Evolutionary conservation across 176 grass and related monocot species (phyloP).

Genomic region (Puya raimondii): DNA sequence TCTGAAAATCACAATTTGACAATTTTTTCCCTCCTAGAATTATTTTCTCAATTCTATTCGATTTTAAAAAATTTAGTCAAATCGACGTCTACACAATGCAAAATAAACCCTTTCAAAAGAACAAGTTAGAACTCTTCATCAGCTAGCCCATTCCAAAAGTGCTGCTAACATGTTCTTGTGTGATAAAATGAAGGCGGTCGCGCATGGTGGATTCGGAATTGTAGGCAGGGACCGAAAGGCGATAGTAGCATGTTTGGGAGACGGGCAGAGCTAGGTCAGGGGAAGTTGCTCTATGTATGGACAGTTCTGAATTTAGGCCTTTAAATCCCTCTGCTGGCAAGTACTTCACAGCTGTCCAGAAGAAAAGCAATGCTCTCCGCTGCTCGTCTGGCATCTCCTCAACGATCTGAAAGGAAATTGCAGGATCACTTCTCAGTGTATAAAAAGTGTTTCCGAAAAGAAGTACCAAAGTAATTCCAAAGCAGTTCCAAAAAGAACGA

Average conservation of each 20-base stretch:
- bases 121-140: neutral
- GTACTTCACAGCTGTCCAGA: slow-evolving; percentile 26
- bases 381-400: slow-evolving; percentile 22
- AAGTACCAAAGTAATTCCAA: too few species aligned
- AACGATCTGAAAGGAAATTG: slow-evolving; percentile 4
- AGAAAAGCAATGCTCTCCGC: slow-evolving; percentile 8
- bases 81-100: too few species aligned
- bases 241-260: slow-evolving; percentile 17
- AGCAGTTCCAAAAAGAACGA: neutral
- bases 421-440: neutral
- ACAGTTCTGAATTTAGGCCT: slow-evolving; percentile 3
- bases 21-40: too few species aligned
- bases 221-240: slow-evolving; percentile 11
- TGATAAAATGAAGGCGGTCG: slow-evolving; percentile 2
- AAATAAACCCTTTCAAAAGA: too few species aligned
- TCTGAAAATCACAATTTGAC: too few species aligned
- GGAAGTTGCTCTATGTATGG: neutral
- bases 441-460: neutral
- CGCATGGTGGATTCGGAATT: slow-evolving; percentile 2
- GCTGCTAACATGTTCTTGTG: slow-evolving; percentile 19
- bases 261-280: slow-evolving; percentile 3
- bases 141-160: slow-evolving; percentile 11
- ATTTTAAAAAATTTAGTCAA: too few species aligned
- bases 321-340: slow-evolving; percentile 13
- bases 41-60: too few species aligned